Base-by-base conservation (phyloP, 805 yeast genomes). In the Candida dendrica region DNA sequence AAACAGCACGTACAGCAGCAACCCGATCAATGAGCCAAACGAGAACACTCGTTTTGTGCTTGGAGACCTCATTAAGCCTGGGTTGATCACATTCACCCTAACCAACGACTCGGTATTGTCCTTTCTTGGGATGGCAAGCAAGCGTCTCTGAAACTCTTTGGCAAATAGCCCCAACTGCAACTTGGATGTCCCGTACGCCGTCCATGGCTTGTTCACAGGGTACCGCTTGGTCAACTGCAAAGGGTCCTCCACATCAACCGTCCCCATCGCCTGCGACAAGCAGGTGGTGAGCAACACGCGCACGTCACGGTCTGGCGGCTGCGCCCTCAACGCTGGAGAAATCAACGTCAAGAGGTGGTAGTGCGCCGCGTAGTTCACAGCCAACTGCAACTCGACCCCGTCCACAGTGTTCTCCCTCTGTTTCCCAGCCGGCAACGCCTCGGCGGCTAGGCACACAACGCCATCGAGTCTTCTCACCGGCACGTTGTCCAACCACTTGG, bases 281-380 rank as follows among this genome's bases (percentile, higher is more conserved):
- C 98, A 93, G 1, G 88, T 74, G 0, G 90, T 75, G n/a, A 88
- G 50, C 3, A 93, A 59, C 5, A 93, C 76, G 36, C 97, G 69
- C 3, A 93, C 96, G 55, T 90, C 98, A 49, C 99, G 73, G 61
- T 90, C 98, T 0, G 96, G 87, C 3, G 97, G 95, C 64, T 93
- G 99, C 2, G 80, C 81, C 48, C 84, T 79, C 41, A 93, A 68
- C 9, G 93, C 75, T 0, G 98, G 98, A n/a, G 80, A 75, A 41
- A 93, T 59, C 24, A 93, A 65, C 3, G 86, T 84, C 42, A 93
- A 68, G 20, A 93, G 67, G 61, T 90, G 97, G 61, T 66, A 86
- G 53, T 88, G 90, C 7, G 84, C 84, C 31, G 81, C 72, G 56
- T 84, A 93, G 62, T 91, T 93, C 30, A 83, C 71, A 3, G 88